Evolutionary conservation across 179 eudicot genomes (phyloP).

Genomic region (Silene coronaria): DNA sequence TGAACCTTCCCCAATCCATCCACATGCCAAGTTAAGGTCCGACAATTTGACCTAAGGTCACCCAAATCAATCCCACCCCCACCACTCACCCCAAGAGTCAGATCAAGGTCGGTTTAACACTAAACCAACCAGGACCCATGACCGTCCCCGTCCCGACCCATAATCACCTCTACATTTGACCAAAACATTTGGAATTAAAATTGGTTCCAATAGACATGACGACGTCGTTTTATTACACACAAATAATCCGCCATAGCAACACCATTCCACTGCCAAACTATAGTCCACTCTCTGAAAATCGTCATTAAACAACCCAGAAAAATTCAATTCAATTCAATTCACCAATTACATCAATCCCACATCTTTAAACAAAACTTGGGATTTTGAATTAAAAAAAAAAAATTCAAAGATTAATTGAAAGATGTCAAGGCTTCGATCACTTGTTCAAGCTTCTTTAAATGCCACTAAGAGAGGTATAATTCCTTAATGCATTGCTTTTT

Average conservation of each 20-base stretch:
- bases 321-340: not conserved
- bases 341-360: not conserved
- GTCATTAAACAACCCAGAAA: not conserved
- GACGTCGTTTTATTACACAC: not conserved
- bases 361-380: not conserved
- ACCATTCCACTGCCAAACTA: not conserved
- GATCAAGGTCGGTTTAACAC: too few species aligned
- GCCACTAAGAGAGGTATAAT: constrained; percentile 77
- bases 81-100: too few species aligned
- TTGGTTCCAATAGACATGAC: not conserved
- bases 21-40: too few species aligned
- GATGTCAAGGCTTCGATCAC: constrained; percentile 78
- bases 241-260: not conserved
- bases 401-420: not conserved
- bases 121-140: too few species aligned
- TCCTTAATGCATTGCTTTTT: not conserved
- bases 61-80: too few species aligned
- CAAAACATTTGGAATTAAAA: too few species aligned
- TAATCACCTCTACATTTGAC: too few species aligned
- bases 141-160: too few species aligned
- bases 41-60: too few species aligned
- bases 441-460: constrained; percentile 74
- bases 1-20: too few species aligned
- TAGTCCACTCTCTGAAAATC: not conserved
- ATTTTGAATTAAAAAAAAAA: not conserved